phyloP scores from a whole-genome alignment of 345 rosid genomes.

The Lumnitzera racemosa region DNA sequence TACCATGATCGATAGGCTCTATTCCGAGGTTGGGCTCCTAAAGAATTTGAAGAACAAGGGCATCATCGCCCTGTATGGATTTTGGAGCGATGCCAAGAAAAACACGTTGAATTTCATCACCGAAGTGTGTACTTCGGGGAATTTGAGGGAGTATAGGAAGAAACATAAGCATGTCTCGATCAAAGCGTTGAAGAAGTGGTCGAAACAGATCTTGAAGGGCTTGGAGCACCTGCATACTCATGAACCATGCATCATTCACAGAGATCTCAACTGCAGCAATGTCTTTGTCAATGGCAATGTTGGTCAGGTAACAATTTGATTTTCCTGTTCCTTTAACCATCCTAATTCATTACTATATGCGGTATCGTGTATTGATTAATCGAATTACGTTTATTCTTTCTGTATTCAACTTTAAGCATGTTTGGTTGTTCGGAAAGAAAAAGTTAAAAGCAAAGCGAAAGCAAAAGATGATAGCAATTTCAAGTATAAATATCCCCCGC shows the following conservation, averaged over 20 bases:
- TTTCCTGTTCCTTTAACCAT: too few relatives aligned
- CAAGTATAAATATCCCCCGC: too few relatives aligned
- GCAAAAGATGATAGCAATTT: too few relatives aligned
- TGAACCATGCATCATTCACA: slow-evolving; percentile 82
- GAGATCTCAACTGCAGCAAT: slow-evolving; percentile 92
- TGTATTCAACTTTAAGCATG: too few relatives aligned
- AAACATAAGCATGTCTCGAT: slow-evolving; percentile 71
- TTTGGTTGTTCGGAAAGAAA: too few relatives aligned
- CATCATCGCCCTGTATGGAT: slow-evolving; percentile 52
- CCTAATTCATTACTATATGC: too few relatives aligned
- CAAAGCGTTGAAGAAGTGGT: slow-evolving; percentile 89
- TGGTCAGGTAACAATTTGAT: slow-evolving; percentile 47
- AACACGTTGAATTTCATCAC: slow-evolving; percentile 74
- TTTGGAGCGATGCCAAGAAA: slow-evolving; percentile 50
- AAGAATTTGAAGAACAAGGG: slow-evolving; percentile 38
- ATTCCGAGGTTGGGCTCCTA: slow-evolving; percentile 58
- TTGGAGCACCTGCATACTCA: slow-evolving; percentile 68
- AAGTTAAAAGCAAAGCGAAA: too few relatives aligned
- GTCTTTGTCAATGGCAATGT: slow-evolving; percentile 78
- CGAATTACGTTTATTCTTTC: too few relatives aligned
- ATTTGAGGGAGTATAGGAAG: slow-evolving; percentile 72
- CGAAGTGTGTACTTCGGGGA: slow-evolving; percentile 88
- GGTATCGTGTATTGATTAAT: too few relatives aligned
- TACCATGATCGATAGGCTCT: slow-evolving; percentile 60
- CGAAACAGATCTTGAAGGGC: slow-evolving; percentile 71